Conservation (phyloP, 1,139 yeast species). For the Pneumocystis sp. region DNA sequence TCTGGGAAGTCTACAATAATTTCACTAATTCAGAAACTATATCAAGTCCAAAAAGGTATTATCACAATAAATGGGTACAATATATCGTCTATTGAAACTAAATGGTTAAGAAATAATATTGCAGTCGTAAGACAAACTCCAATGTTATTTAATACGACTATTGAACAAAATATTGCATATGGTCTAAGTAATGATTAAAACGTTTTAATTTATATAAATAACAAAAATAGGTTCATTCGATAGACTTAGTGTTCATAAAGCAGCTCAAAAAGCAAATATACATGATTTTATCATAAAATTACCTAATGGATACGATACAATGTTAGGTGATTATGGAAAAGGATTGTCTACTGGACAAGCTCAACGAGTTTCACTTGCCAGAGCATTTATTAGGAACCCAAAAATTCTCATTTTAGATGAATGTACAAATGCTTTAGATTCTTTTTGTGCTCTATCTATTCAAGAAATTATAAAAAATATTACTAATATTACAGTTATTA, state of each 20-base stretch:
- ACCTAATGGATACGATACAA: slow-evolving; percentile 35
- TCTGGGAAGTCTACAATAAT: slow-evolving; percentile 83
- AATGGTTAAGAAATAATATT: slow-evolving; percentile 55
- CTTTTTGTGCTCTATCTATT: slow-evolving; percentile 47
- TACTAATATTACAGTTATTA: slow-evolving; percentile 54
- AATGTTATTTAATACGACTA: slow-evolving; percentile 59
- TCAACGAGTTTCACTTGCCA: slow-evolving; percentile 76
- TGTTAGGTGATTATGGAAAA: slow-evolving; percentile 40
- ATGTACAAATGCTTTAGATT: slow-evolving; percentile 68
- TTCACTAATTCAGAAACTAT: slow-evolving; percentile 33
- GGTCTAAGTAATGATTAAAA: slow-evolving; percentile 30
- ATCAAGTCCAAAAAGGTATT: slow-evolving; percentile 47
- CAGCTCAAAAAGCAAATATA: slow-evolving; percentile 23
- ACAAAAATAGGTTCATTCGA: slow-evolving; percentile 17
- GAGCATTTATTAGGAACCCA: slow-evolving; percentile 59
- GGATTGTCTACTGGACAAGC: slow-evolving; percentile 73
- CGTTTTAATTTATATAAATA: not conserved
- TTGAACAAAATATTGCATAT: slow-evolving; percentile 64
- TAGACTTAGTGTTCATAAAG: slow-evolving; percentile 25
- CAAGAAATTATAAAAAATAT: slow-evolving; percentile 32
- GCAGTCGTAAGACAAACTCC: slow-evolving; percentile 91
- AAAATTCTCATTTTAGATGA: slow-evolving; percentile 51
- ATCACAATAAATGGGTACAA: slow-evolving; percentile 54
- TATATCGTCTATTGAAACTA: slow-evolving; percentile 48
- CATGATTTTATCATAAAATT: slow-evolving; percentile 28